Evolutionary conservation across 2,329 filamentous ascomycete species (phyloP), one percentile per base, ranked within the genome.

Genomic region (Phyllosticta citribraziliensis): DNA sequence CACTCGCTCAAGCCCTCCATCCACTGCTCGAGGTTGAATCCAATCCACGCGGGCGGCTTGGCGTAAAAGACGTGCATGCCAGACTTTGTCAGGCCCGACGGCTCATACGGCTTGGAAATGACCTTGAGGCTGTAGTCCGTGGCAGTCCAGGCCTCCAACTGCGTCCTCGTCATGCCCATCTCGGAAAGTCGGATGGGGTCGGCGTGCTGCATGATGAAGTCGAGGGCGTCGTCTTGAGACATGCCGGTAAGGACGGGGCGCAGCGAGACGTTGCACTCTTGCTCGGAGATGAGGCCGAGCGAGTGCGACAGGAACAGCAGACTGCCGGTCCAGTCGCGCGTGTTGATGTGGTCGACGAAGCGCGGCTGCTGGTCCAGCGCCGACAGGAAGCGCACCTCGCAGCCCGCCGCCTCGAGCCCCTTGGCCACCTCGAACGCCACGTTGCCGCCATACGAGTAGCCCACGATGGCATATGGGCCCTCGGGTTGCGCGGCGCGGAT

Each of bases 381-480:
- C 71, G 80, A 0, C 55, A 56, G 33, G 24, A 56, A 40, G n/a
- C n/a, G 33, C 17, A 56, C 55, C 33, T 56, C 55, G 52, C 75
- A 71, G 0, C 72, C 73, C 2, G 68, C 60, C 0, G 50, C 52
- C 56, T 81, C 74, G 10, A 83, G 72, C 1, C 63, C 33, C 67
- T 83, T 83, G 12, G 74, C 70, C 0, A 79, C 67, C 65, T 83
- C 80, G 62, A 82, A 84, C 0, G 79, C 77, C 0, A 82, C 62
- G 67, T 80, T 80, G 0, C 72, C 64, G 1, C 81, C 80, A 65
- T 78, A 82, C 5, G 72, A 78, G 65, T 83, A 83, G 0, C 81
- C 81, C 0, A 77, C 77, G 0, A 84, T 66, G 0, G 77, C 77
- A 63, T 84, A 84, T 0, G 81, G 80, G 0, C 81, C 80, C 0